Evolutionary conservation across 495 filamentous ascomycete species (phyloP).

Genomic region (Penicillium canescens): DNA sequence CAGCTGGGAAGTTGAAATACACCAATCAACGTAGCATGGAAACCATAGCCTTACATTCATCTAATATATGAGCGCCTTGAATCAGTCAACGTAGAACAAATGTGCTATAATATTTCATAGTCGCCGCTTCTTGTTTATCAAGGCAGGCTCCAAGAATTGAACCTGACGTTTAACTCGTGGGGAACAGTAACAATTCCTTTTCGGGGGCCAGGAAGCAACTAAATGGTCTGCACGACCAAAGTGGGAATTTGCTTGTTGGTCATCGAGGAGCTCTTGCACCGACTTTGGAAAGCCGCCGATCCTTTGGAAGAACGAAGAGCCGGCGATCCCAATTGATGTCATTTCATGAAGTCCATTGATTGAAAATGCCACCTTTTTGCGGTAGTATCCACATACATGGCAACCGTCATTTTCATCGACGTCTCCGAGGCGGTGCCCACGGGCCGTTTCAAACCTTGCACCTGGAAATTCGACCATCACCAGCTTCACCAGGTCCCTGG

Average conservation of each 20-base stretch:
- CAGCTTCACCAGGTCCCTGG: too few species aligned
- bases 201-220: background rate
- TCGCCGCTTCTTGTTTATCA: too few species aligned
- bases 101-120: too few species aligned
- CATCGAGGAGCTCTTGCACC: conserved; percentile 1
- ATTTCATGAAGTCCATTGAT: conserved; percentile 6
- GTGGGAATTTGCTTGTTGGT: conserved; percentile 2
- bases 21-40: too few species aligned
- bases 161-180: too few species aligned
- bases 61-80: too few species aligned
- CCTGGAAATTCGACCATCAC: conserved; percentile 4
- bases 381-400: conserved; percentile 9
- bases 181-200: too few species aligned
- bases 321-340: background rate
- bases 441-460: background rate
- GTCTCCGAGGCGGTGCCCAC: background rate
- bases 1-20: too few species aligned
- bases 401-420: conserved; percentile 10
- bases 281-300: conserved; percentile 14
- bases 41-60: too few species aligned
- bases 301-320: background rate
- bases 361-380: conserved; percentile 4
- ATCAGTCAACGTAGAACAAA: too few species aligned
- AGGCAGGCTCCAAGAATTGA: too few species aligned
- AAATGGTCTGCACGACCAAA: conserved; percentile 13